Conservation (phyloP, 352 stramenopile species). For the Elongisporangium senticosum region DNA sequence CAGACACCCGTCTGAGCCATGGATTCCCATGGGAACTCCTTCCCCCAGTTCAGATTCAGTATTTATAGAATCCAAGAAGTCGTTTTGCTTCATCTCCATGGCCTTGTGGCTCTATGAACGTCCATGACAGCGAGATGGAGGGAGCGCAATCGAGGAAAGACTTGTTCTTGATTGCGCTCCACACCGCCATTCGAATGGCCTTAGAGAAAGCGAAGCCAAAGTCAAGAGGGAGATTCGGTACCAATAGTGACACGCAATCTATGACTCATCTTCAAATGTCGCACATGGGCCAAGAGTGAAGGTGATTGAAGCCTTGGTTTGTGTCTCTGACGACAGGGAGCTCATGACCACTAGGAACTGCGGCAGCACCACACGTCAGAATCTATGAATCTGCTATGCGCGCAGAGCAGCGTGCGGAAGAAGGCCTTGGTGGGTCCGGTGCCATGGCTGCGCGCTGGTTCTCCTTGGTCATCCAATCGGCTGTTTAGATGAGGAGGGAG, state of each 20-base stretch:
- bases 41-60: neutral
- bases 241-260: neutral
- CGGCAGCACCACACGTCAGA: neutral
- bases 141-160: neutral
- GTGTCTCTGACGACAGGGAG: neutral
- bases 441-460: neutral
- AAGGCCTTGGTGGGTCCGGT: neutral
- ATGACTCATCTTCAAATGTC: neutral
- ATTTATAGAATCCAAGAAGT: neutral
- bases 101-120: too few relatives aligned
- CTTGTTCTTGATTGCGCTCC: neutral
- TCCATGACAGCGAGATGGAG: too few relatives aligned
- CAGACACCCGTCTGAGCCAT: neutral
- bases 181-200: too few relatives aligned
- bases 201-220: too few relatives aligned
- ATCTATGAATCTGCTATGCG: neutral
- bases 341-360: neutral
- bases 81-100: neutral
- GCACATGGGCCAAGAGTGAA: neutral
- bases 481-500: neutral
- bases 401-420: neutral
- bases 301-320: neutral
- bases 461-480: neutral
- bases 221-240: neutral
- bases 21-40: too few relatives aligned